A percentile compares a stretch with the other conserved stretches of the same genome.
These are phyloP conservation scores for Saccharomycopsis sp. DNA, from an alignment of 805 yeast genomes.

Conservation along the genomic window DNA sequence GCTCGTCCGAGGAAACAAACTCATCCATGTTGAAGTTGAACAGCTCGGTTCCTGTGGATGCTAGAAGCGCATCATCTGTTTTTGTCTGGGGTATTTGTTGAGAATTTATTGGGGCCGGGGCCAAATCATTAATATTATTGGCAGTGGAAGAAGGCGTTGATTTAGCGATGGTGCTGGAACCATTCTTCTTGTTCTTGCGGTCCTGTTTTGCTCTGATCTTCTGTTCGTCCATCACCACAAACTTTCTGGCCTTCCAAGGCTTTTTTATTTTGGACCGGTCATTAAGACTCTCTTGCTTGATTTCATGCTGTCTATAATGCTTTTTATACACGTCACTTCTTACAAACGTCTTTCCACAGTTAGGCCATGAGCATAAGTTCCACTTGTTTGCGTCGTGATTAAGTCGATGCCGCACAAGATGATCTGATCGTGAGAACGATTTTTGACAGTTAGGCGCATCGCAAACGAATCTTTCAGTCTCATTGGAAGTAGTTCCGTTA, in stretches of 20 bases:
- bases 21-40: not conserved
- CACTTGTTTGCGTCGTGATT: conserved; percentile 52
- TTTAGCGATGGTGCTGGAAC: not conserved
- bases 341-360: conserved; percentile 56
- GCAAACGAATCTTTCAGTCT: conserved; percentile 32
- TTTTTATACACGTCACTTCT: conserved; percentile 47
- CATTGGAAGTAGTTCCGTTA: conserved; percentile 1
- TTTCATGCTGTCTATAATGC: conserved; percentile 36
- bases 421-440: conserved; percentile 53
- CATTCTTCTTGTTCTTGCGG: not conserved
- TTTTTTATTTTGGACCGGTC: not conserved
- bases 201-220: not conserved
- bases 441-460: conserved; percentile 48
- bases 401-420: conserved; percentile 53
- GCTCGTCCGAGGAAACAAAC: not conserved
- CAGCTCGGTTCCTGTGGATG: not conserved
- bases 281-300: not conserved
- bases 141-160: too few relatives aligned
- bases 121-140: too few relatives aligned
- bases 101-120: too few relatives aligned
- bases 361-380: conserved; percentile 39
- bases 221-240: not conserved
- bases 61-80: too few relatives aligned
- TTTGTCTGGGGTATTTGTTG: not conserved
- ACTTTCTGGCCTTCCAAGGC: not conserved